These are phyloP conservation scores for Citrullus colocynthis DNA, from an alignment of 306 rosid genomes.

Conservation along the genomic window DNA sequence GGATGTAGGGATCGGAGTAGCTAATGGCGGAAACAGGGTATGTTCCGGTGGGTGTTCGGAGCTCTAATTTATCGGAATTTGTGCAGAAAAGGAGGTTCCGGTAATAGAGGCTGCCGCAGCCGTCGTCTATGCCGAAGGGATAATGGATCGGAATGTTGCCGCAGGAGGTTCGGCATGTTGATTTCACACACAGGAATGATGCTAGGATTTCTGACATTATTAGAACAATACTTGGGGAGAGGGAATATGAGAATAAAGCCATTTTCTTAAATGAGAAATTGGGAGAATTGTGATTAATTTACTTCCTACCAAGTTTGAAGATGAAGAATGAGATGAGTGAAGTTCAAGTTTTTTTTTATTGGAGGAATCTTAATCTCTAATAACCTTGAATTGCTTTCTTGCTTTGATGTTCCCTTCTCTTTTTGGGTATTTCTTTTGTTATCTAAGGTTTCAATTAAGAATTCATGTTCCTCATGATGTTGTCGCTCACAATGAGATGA, in stretches of 20 bases:
- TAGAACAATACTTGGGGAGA: neutral
- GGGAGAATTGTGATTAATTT: neutral
- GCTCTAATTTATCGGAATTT: conserved; percentile 35
- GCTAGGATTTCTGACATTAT: conserved; percentile 13
- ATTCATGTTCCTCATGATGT: too few relatives aligned
- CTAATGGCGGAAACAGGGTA: conserved; percentile 55
- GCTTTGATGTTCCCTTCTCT: too few relatives aligned
- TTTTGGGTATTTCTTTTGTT: too few relatives aligned
- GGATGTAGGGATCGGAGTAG: conserved; percentile 69
- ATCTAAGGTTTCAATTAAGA: too few relatives aligned
- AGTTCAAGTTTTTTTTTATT: neutral
- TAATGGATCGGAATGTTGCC: conserved; percentile 52
- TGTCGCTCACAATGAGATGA: too few relatives aligned
- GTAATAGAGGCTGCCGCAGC: conserved; percentile 85
- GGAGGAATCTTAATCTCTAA: neutral
- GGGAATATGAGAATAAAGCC: neutral
- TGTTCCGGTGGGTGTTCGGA: conserved; percentile 71
- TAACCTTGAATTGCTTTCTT: neutral
- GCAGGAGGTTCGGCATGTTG: conserved; percentile 64
- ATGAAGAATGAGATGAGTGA: neutral
- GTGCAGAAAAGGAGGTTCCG: conserved; percentile 59
- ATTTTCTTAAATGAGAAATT: neutral
- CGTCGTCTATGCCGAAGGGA: conserved; percentile 82
- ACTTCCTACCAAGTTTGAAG: neutral
- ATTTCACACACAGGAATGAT: conserved; percentile 3